These are phyloP conservation scores for Hordeum vulgare DNA, from an alignment of 176 grass and related monocot species.

Conservation along the genomic window MorexV3_pseudomolecules_assembly NC_058521.1:542095712-542096211, in stretches of 20 bases:
- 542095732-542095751: not conserved
- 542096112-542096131: not conserved
- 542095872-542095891: not conserved
- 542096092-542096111: not conserved
- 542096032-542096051: not conserved
- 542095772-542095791: constrained; percentile 1
- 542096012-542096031: not conserved
- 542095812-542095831: constrained; percentile 13
- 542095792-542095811: constrained; percentile 26
- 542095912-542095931: not conserved
- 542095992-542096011: not conserved
- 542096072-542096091: not conserved
- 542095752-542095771: not conserved
- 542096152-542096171: not conserved
- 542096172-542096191: not conserved
- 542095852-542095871: not conserved
- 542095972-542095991: not conserved
- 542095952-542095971: constrained; percentile 3
- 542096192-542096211: too few relatives aligned
- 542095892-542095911: constrained; percentile 14
- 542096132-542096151: not conserved
- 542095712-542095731: not conserved
- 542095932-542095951: not conserved
- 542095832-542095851: constrained; percentile 24
- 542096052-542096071: not conserved